Evolutionary conservation across 805 yeast species (phyloP), one percentile per base, ranked within the genome.

Genomic region (Teunomyces lycoperdinae): DNA sequence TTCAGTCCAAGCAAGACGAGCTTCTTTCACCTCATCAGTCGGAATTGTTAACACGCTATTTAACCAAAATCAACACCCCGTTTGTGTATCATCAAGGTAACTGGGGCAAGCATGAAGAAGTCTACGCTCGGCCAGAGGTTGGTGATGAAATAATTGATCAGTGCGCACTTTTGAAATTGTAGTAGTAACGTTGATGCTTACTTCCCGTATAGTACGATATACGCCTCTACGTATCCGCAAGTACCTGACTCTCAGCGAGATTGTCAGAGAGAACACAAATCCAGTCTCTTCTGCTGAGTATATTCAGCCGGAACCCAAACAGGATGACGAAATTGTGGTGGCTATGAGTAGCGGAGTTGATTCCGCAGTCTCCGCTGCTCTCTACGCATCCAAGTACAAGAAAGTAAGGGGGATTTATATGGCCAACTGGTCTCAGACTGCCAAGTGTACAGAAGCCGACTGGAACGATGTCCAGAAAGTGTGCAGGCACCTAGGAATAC

Each of bases 311-410:
- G 51, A 55, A 14, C 92, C 92, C 0, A 51, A 56, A 0, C 53
- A 53, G 8, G 63, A 73, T 29, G 96, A 88, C 57, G 80, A 77
- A 46, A 78, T 92, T 17, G 69, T 87, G 16, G 81, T 94, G 4
- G 97, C 98, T 6, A 88, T 94, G 96, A 89, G 97, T 1, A 87
- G 96, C 0, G 99, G 99, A 0, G 98, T 94, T 0, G 99, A 94
- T 65, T 91, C 97, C 0, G 85, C 97, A 1, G 89, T 91, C 0
- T 80, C 87, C 2, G 97, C 98, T 0, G 82, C 87, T 0, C 47
- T 87, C 50, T 83, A 75, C 55, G 71, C 88, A 5, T 66, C 72
- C n/a, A 61, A 69, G 30, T 80, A 76, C 55, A 69, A 70, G 2
- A 80, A 86, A 41, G 94, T 87, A 2, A 66, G 76, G 40, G 99